Base-by-base conservation (phyloP, 305 asterid genomes). In the Fraxinus sp. region DNA sequence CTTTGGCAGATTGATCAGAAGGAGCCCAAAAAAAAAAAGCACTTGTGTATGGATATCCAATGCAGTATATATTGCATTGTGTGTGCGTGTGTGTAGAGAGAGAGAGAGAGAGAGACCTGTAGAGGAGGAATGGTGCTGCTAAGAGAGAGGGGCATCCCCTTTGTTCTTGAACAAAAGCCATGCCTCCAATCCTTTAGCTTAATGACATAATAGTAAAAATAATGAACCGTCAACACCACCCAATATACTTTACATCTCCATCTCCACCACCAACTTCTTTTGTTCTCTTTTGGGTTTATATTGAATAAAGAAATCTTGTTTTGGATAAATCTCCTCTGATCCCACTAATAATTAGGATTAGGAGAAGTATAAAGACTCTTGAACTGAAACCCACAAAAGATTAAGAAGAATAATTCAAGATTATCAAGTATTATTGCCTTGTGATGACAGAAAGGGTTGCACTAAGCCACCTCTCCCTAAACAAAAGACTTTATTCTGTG, bases 381-480 rank as follows among this genome's bases (percentile, higher is more conserved):
- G 46, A 55, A 57, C 39, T 28, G 35, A 22, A 36, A 76, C 55
- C 83, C 86, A 66, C 73, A 78, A 71, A 81, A 57, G 74, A 68
- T 13, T 55, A 81, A 79, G 77, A 76, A 13, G 10, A 26, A 14
- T 7, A 22, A 68, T 26, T 28, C 18, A 18, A 41, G 10, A 49
- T 24, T 35, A 57, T 22, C 73, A 64, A 30, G 64, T 79, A 49
- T 59, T 78, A 73, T 73, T 32, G 66, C 76, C 37, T 76, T 46
- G 73, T 76, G 80, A 83, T 7, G 87, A 41, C 87, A 87, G 78
- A 79, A 79, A 36, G 57, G 49, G 82, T 78, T 76, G 86, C 84
- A 79, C 84, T 35, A 26, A 62, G 62, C 87, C 88, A 81, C 83
- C 46, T 39, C 84, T 71, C 39, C 41, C 68, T 14, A 76, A 66